Conservation (phyloP, 345 rosid species). For the Clausena lansium region DNA sequence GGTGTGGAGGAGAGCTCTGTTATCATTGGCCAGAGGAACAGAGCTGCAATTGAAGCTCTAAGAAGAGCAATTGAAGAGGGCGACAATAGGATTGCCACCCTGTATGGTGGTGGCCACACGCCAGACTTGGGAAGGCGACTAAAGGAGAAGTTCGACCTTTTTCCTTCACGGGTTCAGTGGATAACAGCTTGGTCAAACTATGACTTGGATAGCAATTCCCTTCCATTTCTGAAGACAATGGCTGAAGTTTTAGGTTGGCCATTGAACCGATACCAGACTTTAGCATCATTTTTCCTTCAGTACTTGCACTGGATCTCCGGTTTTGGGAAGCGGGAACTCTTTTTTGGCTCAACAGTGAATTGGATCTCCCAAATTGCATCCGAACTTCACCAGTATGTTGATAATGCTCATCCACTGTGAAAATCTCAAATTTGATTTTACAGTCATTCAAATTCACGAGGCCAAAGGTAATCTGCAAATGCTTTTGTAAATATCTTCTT, state of each 20-base stretch:
- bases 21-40: constrained; percentile 85
- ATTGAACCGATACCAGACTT: constrained; percentile 77
- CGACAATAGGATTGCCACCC: constrained; percentile 63
- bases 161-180: constrained; percentile 71
- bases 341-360: constrained; percentile 51
- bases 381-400: constrained; percentile 35
- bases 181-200: constrained; percentile 90
- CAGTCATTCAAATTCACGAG: constrained; percentile 2
- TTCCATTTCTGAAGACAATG: constrained; percentile 61
- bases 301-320: constrained; percentile 80
- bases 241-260: constrained; percentile 84
- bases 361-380: constrained; percentile 55
- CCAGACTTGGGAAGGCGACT: constrained; percentile 83
- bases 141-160: constrained; percentile 63
- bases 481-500: constrained; percentile 8
- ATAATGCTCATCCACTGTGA: constrained; percentile 24
- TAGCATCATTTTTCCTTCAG: constrained; percentile 60
- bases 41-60: constrained; percentile 65
- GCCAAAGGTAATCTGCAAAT: constrained; percentile 6
- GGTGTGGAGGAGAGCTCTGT: constrained; percentile 74
- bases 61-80: constrained; percentile 65
- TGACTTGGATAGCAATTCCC: constrained; percentile 39
- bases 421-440: neutral
- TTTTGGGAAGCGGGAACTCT: constrained; percentile 59
- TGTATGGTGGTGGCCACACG: constrained; percentile 97